A percentile compares a stretch with the other conserved stretches of the same genome.
phyloP scores from a whole-genome alignment of 805 yeast genomes.

The Lachancea sp. region DNA sequence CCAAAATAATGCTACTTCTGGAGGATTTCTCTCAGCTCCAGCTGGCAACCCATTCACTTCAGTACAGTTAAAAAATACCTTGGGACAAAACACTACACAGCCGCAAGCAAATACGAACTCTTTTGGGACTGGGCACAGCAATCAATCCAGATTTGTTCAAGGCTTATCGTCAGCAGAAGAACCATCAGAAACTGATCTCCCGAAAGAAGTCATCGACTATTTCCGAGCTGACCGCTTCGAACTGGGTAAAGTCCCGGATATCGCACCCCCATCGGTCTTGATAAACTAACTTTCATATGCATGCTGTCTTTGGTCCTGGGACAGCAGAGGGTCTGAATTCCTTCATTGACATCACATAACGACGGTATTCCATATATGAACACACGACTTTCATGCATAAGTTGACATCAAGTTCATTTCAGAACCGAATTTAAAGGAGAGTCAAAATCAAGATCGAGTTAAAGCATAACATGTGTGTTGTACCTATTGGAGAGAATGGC shows the following conservation, averaged over 20 bases:
- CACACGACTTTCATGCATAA: too few species aligned
- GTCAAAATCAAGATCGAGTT: too few species aligned
- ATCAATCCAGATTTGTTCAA: conserved; percentile 20
- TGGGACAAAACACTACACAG: neutral
- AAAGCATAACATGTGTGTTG: neutral
- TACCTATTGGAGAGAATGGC: neutral
- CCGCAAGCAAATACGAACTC: neutral
- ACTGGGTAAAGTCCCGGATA: conserved; percentile 65
- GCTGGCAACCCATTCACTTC: neutral
- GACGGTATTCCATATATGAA: too few species aligned
- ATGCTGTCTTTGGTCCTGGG: too few species aligned
- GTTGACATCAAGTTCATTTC: too few species aligned
- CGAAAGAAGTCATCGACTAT: conserved; percentile 38
- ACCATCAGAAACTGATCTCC: conserved; percentile 34
- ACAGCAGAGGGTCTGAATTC: too few species aligned
- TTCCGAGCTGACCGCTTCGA: conserved; percentile 45
- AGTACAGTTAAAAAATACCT: neutral
- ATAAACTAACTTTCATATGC: conserved; percentile 3
- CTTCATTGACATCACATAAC: too few species aligned
- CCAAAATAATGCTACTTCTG: neutral
- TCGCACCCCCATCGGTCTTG: conserved; percentile 57
- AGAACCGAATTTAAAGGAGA: too few species aligned
- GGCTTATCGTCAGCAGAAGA: conserved; percentile 29
- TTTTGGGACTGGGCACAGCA: neutral
- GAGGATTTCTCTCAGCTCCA: neutral